phyloP scores from a whole-genome alignment of 768 basidiomycete species.

The Brasilioporus rufonigricans region DNA sequence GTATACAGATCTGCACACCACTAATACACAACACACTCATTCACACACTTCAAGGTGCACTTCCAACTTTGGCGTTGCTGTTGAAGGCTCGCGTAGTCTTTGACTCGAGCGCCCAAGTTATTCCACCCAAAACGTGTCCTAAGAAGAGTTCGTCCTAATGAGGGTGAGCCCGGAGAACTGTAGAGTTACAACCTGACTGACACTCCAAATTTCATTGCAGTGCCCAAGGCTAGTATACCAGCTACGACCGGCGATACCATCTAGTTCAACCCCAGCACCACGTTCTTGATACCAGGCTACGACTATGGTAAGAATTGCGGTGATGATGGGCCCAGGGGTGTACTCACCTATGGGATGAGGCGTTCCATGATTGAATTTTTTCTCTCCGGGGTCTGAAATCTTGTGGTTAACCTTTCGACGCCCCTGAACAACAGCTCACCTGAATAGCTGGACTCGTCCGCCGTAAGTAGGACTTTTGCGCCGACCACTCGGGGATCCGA shows the following conservation, averaged over 20 bases:
- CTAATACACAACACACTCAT: conserved; percentile 21
- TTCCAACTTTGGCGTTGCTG: conserved; percentile 58
- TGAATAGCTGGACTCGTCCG: conserved; percentile 61
- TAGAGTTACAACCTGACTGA: conserved; percentile 27
- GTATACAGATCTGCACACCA: conserved; percentile 24
- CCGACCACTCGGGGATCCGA: conserved; percentile 66
- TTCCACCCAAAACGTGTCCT: conserved; percentile 70
- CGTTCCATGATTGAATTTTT: conserved; percentile 60
- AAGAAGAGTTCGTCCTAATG: conserved; percentile 64
- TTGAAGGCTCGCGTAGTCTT: conserved; percentile 73
- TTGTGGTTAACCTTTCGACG: not conserved
- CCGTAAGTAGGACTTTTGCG: conserved; percentile 59
- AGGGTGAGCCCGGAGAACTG: not conserved
- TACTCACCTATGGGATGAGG: conserved; percentile 75
- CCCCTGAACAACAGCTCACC: conserved; percentile 40
- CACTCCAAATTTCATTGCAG: conserved; percentile 74
- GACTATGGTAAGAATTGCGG: not conserved
- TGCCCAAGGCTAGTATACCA: conserved; percentile 87
- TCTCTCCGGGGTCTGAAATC: conserved; percentile 23
- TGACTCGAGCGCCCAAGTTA: conserved; percentile 69
- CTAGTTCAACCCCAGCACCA: conserved; percentile 59
- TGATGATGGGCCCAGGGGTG: not conserved
- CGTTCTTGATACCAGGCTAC: conserved; percentile 83
- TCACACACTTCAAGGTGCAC: conserved; percentile 17
- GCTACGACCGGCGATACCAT: conserved; percentile 61